Conservation (phyloP, 208 protist species). For the Leishmania martiniquensis region DNA sequence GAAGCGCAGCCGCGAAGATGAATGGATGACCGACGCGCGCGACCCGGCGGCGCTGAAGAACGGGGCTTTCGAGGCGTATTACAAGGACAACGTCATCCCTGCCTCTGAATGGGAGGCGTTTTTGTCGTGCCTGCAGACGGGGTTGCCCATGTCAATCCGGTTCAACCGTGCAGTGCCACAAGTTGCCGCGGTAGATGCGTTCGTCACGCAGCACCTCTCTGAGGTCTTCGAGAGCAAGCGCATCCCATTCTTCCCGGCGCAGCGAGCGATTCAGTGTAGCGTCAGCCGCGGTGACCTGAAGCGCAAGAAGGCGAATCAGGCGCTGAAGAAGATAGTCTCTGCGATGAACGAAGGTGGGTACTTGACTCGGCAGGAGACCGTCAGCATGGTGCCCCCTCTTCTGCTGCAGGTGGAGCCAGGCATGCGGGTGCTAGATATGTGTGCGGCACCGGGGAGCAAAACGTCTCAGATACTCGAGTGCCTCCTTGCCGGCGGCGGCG, state of each 20-base stretch:
- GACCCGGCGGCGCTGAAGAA: slow-evolving; percentile 65
- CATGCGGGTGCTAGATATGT: slow-evolving; percentile 89
- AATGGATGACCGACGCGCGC: slow-evolving; percentile 71
- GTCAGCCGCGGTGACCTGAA: slow-evolving; percentile 85
- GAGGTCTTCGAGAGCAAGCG: slow-evolving; percentile 44
- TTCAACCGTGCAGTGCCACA: slow-evolving; percentile 47
- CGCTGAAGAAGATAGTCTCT: slow-evolving; percentile 77
- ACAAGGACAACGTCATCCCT: slow-evolving; percentile 67
- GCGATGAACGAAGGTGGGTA: slow-evolving; percentile 90
- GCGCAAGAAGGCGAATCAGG: slow-evolving; percentile 60
- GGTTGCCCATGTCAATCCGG: slow-evolving; percentile 78
- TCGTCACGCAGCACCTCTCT: slow-evolving; percentile 43
- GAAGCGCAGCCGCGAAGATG: slow-evolving; percentile 62
- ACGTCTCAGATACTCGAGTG: slow-evolving; percentile 89
- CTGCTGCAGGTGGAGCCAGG: slow-evolving; percentile 76
- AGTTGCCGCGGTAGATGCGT: slow-evolving; percentile 42
- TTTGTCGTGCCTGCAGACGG: slow-evolving; percentile 59
- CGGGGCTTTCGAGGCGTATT: slow-evolving; percentile 69
- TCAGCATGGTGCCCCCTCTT: slow-evolving; percentile 90
- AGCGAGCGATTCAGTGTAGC: slow-evolving; percentile 71
- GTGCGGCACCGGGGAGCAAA: slow-evolving; percentile 90
- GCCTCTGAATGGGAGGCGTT: slow-evolving; percentile 67
- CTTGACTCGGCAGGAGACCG: slow-evolving; percentile 92
- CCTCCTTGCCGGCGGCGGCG: slow-evolving; percentile 40
- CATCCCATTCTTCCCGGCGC: slow-evolving; percentile 64